phyloP scores from a whole-genome alignment of 192 early-diverging fungal genomes.

The Pecoramyces ruminantium region DNA sequence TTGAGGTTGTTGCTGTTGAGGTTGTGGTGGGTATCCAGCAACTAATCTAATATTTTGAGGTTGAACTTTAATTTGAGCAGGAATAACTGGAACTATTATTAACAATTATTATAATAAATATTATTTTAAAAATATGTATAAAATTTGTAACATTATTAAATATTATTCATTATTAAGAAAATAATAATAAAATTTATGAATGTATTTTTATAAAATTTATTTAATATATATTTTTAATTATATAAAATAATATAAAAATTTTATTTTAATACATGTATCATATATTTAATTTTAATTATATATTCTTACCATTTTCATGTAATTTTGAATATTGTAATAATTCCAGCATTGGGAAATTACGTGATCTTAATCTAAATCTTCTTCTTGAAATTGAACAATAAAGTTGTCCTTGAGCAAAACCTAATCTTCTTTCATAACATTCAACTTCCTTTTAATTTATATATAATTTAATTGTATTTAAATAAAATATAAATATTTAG shows the following conservation, averaged over 20 bases:
- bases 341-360: neutral
- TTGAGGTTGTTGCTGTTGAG: neutral
- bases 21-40: neutral
- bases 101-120: too few species aligned
- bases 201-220: too few species aligned
- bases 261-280: too few species aligned
- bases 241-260: too few species aligned
- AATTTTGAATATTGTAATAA: neutral
- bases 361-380: neutral
- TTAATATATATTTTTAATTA: too few species aligned
- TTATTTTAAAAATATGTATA: too few species aligned
- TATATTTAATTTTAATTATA: too few species aligned
- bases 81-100: neutral
- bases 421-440: neutral
- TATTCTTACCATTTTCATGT: neutral
- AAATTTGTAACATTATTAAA: too few species aligned
- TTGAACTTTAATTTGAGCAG: neutral
- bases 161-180: too few species aligned
- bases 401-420: neutral
- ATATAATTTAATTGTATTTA: too few species aligned
- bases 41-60: neutral
- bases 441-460: neutral
- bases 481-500: too few species aligned
- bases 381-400: neutral
- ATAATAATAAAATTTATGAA: too few species aligned